Percentiles rank a stretch among this genome's conserved stretches.
phyloP scores from a whole-genome alignment of 2,329 filamentous ascomycete genomes.

The Epichloe gansuensis region DNA sequence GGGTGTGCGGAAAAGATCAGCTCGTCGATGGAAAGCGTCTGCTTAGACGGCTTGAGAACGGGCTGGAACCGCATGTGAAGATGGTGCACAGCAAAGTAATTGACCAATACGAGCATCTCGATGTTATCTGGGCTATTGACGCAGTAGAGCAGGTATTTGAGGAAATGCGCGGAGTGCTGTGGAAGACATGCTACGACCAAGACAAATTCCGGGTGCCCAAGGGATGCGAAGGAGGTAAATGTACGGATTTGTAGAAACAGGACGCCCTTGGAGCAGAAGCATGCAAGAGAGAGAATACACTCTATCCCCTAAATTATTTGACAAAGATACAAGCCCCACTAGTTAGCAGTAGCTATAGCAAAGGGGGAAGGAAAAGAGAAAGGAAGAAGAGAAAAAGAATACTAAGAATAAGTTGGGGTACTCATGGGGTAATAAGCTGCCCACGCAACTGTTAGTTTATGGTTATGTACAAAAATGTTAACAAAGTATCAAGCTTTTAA shows the following conservation, averaged over 20 bases:
- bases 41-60: conserved; percentile 60
- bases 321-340: too few relatives aligned
- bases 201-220: conserved; percentile 49
- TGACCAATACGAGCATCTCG: conserved; percentile 82
- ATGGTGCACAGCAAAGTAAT: conserved; percentile 76
- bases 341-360: too few relatives aligned
- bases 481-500: too few relatives aligned
- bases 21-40: conserved; percentile 73
- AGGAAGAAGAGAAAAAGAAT: too few relatives aligned
- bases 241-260: not conserved
- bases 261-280: too few relatives aligned
- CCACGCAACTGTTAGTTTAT: too few relatives aligned
- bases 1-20: conserved; percentile 73
- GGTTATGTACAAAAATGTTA: too few relatives aligned
- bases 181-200: conserved; percentile 56
- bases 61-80: conserved; percentile 67
- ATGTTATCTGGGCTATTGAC: conserved; percentile 93
- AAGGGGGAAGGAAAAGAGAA: too few relatives aligned
- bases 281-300: too few relatives aligned
- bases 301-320: too few relatives aligned
- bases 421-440: too few relatives aligned
- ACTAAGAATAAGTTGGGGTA: too few relatives aligned
- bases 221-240: conserved; percentile 39
- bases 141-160: conserved; percentile 68
- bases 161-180: conserved; percentile 71